A percentile compares a stretch with the other conserved stretches of the same genome.
Evolutionary conservation across 371 early-diverging fungal genomes (phyloP).

Genomic region (Rhizopus stolonifer): DNA sequence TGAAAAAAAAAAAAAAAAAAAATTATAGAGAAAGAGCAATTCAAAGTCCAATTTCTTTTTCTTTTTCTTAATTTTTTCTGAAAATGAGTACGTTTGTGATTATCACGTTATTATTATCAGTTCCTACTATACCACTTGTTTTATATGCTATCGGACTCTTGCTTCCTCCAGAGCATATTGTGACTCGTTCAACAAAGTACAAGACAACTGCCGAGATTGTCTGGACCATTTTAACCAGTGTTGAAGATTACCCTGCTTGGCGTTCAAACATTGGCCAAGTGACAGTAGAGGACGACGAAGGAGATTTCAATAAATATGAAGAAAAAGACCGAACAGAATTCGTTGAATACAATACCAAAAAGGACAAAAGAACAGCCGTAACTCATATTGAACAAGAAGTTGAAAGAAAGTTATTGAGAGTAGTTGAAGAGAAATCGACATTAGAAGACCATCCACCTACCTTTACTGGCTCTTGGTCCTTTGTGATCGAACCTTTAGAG

Average conservation of each 20-base stretch:
- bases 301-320: constrained; percentile 21
- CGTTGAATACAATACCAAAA: constrained; percentile 33
- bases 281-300: constrained; percentile 22
- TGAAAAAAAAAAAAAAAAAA: not conserved
- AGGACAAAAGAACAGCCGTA: constrained; percentile 28
- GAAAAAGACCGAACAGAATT: constrained; percentile 22
- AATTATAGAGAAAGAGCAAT: not conserved
- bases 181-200: constrained; percentile 14
- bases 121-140: constrained; percentile 23
- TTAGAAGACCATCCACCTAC: constrained; percentile 3
- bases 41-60: constrained; percentile 6
- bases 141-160: constrained; percentile 25
- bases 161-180: constrained; percentile 20
- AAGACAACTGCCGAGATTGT: constrained; percentile 29
- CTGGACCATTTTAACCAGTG: constrained; percentile 39
- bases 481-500: constrained; percentile 9
- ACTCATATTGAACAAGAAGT: constrained; percentile 37
- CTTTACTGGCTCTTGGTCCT: constrained; percentile 27
- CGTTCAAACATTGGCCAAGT: constrained; percentile 31
- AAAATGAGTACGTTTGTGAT: constrained; percentile 15
- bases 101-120: constrained; percentile 10
- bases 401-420: constrained; percentile 27
- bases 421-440: constrained; percentile 35
- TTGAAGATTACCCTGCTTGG: constrained; percentile 40
- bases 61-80: not conserved